These are phyloP conservation scores for Phaeosphaeria sp. DNA, from an alignment of 2,329 filamentous ascomycete species.

Conservation along the genomic window DNA sequence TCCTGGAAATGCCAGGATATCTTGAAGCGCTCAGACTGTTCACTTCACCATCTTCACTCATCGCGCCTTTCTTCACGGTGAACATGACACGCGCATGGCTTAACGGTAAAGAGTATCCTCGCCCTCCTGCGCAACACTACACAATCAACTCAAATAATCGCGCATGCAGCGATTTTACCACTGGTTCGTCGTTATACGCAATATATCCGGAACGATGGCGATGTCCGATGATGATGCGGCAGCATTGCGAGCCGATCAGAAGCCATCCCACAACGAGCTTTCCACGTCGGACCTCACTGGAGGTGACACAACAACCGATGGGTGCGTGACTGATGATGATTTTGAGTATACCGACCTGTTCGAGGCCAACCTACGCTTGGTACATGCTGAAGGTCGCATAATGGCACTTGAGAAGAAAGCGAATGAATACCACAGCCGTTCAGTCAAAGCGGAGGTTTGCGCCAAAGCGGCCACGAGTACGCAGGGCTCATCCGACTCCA, in stretches of 20 bases:
- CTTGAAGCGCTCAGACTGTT: background rate
- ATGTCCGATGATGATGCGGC: background rate
- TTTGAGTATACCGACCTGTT: too few species aligned
- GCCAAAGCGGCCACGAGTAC: too few species aligned
- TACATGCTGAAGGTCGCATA: too few species aligned
- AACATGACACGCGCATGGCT: slow-evolving; percentile 3
- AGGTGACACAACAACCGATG: too few species aligned
- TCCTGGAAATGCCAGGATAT: background rate
- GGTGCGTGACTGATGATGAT: too few species aligned
- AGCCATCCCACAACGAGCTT: too few species aligned
- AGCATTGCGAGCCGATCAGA: too few species aligned
- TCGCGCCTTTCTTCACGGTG: slow-evolving; percentile 4
- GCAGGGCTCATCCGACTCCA: too few species aligned
- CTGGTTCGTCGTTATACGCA: background rate
- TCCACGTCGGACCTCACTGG: background rate
- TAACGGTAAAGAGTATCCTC: background rate
- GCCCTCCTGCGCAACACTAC: background rate
- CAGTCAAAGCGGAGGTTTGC: too few species aligned
- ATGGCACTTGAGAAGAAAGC: too few species aligned
- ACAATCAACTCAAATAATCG: background rate
- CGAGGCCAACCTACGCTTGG: too few species aligned
- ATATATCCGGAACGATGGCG: background rate
- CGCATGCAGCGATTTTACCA: background rate
- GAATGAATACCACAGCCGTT: too few species aligned
- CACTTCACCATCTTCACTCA: background rate